A percentile compares a stretch with the other conserved stretches of the same genome.
Evolutionary conservation across 371 early-diverging fungal species (phyloP).

Genomic region (Chytridiales sp.): DNA sequence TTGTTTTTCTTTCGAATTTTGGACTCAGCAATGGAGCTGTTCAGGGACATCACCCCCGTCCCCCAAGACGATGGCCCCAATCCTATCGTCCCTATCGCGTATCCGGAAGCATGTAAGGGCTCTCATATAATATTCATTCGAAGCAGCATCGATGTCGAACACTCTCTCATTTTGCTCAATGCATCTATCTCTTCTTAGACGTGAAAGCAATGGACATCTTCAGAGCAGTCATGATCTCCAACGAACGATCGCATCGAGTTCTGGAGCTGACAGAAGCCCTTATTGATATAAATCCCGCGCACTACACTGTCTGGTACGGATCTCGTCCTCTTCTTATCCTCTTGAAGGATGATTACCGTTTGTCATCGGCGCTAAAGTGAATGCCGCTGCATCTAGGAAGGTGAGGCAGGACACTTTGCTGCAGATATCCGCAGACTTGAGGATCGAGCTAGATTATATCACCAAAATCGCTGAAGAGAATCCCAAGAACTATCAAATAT

Average conservation of each 20-base stretch:
- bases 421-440: constrained; percentile 60
- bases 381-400: constrained; percentile 55
- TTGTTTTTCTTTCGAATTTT: no score
- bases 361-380: not conserved
- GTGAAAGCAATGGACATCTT: constrained; percentile 79
- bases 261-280: constrained; percentile 76
- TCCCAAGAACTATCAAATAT: constrained; percentile 94
- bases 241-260: constrained; percentile 79
- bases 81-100: constrained; percentile 88
- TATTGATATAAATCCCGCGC: constrained; percentile 83
- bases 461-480: constrained; percentile 66
- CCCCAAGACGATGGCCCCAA: constrained; percentile 85
- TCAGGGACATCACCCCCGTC: constrained; percentile 56
- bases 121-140: not conserved
- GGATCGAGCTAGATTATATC: constrained; percentile 74
- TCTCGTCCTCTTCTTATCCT: no score
- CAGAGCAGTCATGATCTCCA: constrained; percentile 68
- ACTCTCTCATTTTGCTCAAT: not conserved
- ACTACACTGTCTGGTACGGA: constrained; percentile 92
- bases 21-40: no score
- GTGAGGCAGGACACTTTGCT: constrained; percentile 79
- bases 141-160: not conserved
- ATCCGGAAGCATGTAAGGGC: constrained; percentile 72
- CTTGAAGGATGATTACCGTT: not conserved
- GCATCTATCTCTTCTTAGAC: constrained; percentile 20